These are phyloP conservation scores for Exophiala sideris DNA, from an alignment of 2,329 filamentous ascomycete genomes.

Conservation along the genomic window DNA sequence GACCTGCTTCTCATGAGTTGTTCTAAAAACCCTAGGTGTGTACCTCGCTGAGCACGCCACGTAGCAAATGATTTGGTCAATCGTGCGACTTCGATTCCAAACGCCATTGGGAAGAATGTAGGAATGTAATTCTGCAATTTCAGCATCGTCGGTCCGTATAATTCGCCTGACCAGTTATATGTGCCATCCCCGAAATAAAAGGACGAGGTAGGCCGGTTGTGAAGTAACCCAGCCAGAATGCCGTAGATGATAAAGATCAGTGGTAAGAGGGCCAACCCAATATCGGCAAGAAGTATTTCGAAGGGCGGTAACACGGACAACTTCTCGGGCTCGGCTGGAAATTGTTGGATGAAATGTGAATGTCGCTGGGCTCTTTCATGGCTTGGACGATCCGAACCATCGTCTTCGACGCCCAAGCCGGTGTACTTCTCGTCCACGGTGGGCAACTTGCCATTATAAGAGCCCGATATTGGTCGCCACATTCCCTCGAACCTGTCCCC, in stretches of 20 bases:
- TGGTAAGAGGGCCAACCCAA: not conserved
- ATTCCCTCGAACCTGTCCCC: too few species aligned
- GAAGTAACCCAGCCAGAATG: not conserved
- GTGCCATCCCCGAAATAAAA: constrained; percentile 3
- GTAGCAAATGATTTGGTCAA: constrained; percentile 1
- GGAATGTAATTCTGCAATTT: constrained; percentile 6
- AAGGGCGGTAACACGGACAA: too few species aligned
- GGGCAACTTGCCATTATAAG: too few species aligned
- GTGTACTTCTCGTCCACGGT: too few species aligned
- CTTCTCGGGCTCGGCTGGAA: too few species aligned
- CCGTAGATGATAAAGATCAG: constrained; percentile 3
- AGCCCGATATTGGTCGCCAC: too few species aligned
- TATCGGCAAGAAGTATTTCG: not conserved
- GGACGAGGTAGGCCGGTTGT: constrained; percentile 1
- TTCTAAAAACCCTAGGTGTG: constrained; percentile 1
- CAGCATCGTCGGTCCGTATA: constrained; percentile 4
- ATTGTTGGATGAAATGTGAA: too few species aligned
- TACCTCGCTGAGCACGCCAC: constrained; percentile 2
- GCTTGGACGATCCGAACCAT: too few species aligned
- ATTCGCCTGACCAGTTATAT: constrained; percentile 4
- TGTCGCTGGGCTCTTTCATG: too few species aligned
- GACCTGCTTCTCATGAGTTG: constrained; percentile 1
- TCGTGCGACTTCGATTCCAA: not conserved
- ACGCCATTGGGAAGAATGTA: constrained; percentile 5
- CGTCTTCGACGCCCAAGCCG: too few species aligned